Conservation (phyloP, 345 rosid genomes). For the Eucalyptus shirleyi region DNA sequence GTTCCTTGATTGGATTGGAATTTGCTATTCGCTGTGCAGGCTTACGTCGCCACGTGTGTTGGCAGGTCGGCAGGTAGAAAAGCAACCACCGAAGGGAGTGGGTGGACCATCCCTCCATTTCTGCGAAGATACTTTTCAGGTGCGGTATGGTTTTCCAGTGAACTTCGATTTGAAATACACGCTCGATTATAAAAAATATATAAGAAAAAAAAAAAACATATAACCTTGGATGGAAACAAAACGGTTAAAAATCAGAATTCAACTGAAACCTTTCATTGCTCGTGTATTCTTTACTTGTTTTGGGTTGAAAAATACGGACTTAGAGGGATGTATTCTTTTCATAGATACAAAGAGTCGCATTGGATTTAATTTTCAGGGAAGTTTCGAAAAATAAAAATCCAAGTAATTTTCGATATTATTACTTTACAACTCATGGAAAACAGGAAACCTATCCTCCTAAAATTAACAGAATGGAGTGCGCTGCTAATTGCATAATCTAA, state of each 20-base stretch:
- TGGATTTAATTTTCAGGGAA: background rate
- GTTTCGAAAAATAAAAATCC: background rate
- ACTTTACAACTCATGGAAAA: background rate
- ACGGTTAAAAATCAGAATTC: background rate
- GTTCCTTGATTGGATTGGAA: background rate
- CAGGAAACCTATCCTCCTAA: background rate
- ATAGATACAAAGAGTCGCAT: background rate
- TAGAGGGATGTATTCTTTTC: background rate
- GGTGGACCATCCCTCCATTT: background rate
- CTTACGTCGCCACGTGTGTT: background rate
- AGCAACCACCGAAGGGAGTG: background rate
- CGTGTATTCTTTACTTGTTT: background rate
- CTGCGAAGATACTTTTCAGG: background rate
- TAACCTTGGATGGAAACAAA: background rate
- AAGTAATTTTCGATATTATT: background rate
- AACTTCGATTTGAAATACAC: background rate
- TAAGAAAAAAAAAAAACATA: background rate
- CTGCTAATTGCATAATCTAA: background rate
- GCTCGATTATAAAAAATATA: background rate
- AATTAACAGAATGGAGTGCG: background rate
- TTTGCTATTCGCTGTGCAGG: background rate
- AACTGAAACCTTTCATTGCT: background rate
- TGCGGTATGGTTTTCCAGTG: background rate
- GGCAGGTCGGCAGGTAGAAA: background rate
- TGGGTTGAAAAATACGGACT: background rate